Evolutionary conservation across 1,284 basidiomycete genomes (phyloP).

Genomic region (Xerocomus nothofagi): DNA sequence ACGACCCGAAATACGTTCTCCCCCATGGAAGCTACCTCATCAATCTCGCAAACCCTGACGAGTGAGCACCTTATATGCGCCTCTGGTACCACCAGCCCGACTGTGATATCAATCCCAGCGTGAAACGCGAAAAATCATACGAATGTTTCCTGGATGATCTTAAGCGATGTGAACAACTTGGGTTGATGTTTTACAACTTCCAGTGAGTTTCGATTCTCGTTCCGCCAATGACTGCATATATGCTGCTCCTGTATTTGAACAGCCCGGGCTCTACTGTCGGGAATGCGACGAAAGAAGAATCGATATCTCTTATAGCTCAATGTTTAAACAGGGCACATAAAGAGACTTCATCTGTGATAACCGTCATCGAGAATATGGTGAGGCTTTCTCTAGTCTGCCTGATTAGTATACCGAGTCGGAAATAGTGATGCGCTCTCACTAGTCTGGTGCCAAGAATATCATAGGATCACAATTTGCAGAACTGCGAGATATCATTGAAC

Average conservation of each 20-base stretch:
- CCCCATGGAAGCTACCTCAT: conserved; percentile 87
- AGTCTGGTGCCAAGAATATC: conserved; percentile 82
- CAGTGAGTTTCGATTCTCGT: conserved; percentile 54
- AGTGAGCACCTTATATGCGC: conserved; percentile 41
- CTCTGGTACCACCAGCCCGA: not conserved
- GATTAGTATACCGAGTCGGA: not conserved
- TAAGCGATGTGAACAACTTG: conserved; percentile 77
- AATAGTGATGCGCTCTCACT: not conserved
- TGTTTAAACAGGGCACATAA: conserved; percentile 77
- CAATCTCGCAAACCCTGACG: conserved; percentile 81
- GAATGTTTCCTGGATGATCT: conserved; percentile 84
- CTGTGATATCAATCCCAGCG: conserved; percentile 38
- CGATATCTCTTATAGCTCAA: conserved; percentile 66
- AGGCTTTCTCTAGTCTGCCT: conserved; percentile 9
- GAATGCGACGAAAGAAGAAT: conserved; percentile 58
- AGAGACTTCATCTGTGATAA: conserved; percentile 62
- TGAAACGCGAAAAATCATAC: conserved; percentile 77
- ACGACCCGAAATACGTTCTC: conserved; percentile 59
- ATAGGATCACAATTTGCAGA: conserved; percentile 75
- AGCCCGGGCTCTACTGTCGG: conserved; percentile 85
- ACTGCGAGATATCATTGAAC: conserved; percentile 65
- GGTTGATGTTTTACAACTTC: conserved; percentile 79
- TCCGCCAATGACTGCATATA: not conserved
- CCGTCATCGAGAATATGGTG: conserved; percentile 86
- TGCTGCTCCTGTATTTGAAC: not conserved